A percentile compares a stretch with the other conserved stretches of the same genome.
These are phyloP conservation scores for Rhodofomes roseus DNA, from an alignment of 1,284 basidiomycete species.

Conservation along the genomic window DNA sequence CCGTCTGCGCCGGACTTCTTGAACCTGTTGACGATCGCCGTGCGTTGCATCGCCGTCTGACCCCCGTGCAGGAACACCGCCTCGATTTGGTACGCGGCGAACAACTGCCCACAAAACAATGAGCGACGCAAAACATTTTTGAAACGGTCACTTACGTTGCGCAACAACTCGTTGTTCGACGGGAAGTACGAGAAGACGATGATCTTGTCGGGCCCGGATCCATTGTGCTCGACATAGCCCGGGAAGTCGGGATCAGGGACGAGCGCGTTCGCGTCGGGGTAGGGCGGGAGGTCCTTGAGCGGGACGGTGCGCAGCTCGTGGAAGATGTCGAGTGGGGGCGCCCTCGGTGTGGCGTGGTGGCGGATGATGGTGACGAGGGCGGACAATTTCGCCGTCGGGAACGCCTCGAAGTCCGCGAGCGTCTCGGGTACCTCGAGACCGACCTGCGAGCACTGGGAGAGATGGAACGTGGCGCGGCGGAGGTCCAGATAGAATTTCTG, in stretches of 20 bases:
- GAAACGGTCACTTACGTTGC: background rate
- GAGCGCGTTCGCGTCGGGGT: background rate
- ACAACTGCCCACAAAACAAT: background rate
- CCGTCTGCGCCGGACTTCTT: background rate
- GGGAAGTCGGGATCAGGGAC: background rate
- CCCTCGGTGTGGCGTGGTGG: background rate
- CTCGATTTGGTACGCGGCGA: background rate
- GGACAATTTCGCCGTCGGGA: conserved; percentile 8
- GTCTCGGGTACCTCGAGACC: no score
- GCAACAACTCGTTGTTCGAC: background rate
- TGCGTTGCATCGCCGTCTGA: background rate
- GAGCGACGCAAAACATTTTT: background rate
- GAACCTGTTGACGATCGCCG: background rate
- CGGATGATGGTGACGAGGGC: conserved; percentile 4
- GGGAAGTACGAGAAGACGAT: conserved; percentile 21
- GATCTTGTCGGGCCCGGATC: conserved; percentile 8
- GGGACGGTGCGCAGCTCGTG: background rate
- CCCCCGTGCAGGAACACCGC: background rate
- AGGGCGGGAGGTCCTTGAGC: background rate
- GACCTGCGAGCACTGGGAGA: background rate
- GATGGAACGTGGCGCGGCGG: background rate
- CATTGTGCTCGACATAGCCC: background rate
- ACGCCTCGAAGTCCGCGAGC: background rate
- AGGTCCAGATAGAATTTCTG: background rate
- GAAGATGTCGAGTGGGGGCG: no score